Base-by-base conservation (phyloP, 2,329 filamentous ascomycete species). In the Diaporthe australafricana region DNA sequence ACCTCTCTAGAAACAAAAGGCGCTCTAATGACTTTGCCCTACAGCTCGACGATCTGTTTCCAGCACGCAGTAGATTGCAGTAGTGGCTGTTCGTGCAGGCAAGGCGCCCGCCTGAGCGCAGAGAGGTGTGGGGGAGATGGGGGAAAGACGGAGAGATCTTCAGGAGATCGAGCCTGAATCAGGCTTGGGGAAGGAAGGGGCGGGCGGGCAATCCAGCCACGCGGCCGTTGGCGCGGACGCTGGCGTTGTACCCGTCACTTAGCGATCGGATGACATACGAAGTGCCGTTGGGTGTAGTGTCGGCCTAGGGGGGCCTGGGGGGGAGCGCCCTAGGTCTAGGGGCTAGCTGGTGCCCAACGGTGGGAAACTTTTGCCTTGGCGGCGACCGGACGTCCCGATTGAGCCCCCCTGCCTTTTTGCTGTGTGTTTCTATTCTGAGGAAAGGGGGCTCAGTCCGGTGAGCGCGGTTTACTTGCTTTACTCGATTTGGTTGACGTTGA, bases 221-320 rank as follows among this genome's bases (percentile, higher is more conserved):
- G 60, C 60, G 60, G 60, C 45, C 60, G 27, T 48, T 63, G 60
- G 60, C 60, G 42, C 60, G 42, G 60, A 50, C 60, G 45, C 45
- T 65, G 60, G 60, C 60, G 42, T 50, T 25, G 60, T 30, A 65
- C 17, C 60, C 60, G 45, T 25, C 42, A 25, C 42, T 20, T 11
- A 50, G 12, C n/a, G 45, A 65, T 65, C 60, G 30, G 60, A 65
- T 48, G 57, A 63, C 57, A 63, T 32, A 45, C 56, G 27, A 62
- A 25, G 25, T 27, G 27, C 27, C 35, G 38, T 12, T 30, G 42
- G n/a, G n/a, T n/a, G n/a, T n/a, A n/a, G 60, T 48, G 42, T 38
- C 42, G 42, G 60, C 42, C 42, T 35, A 35, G 27, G 40, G 57
- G 42, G 20, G n/a, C n/a, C 20, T 63, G 9, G 32, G n/a, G n/a